These are phyloP conservation scores for Bipolaris cookei DNA, from an alignment of 2,329 filamentous ascomycete genomes.

Conservation along the genomic window DNA sequence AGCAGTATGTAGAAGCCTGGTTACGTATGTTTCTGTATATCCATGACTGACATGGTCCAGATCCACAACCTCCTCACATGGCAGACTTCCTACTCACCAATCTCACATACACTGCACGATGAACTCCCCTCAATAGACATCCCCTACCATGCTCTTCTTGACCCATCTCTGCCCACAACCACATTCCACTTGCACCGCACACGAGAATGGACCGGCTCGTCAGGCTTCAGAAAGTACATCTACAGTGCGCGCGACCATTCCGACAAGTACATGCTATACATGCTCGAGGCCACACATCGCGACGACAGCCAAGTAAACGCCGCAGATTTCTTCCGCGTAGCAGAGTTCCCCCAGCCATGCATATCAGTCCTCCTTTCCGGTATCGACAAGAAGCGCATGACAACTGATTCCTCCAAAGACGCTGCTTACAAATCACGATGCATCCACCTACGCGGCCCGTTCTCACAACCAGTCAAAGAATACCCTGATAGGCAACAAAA, in stretches of 20 bases:
- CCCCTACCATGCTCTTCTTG: conserved; percentile 45
- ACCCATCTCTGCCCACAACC: conserved; percentile 39
- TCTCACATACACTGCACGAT: conserved; percentile 42
- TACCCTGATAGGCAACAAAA: conserved; percentile 47
- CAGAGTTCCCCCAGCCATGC: conserved; percentile 43
- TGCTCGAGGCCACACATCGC: conserved; percentile 44
- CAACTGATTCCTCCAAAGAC: conserved; percentile 30
- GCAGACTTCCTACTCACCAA: conserved; percentile 44
- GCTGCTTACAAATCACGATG: conserved; percentile 47
- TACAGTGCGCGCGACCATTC: conserved; percentile 47
- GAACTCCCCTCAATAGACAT: conserved; percentile 44
- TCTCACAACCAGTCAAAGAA: conserved; percentile 44
- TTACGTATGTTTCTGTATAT: neutral
- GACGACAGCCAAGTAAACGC: conserved; percentile 43
- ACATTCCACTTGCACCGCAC: conserved; percentile 49
- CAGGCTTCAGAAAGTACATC: conserved; percentile 44
- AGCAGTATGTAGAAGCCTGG: conserved; percentile 32
- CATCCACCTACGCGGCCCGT: conserved; percentile 44
- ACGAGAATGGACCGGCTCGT: conserved; percentile 45
- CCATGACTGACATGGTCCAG: conserved; percentile 24
- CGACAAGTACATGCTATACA: conserved; percentile 47
- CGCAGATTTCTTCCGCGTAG: conserved; percentile 46
- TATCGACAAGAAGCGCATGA: conserved; percentile 42
- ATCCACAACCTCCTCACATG: conserved; percentile 48
- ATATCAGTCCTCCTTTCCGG: conserved; percentile 45